Conservation (phyloP, 2,329 filamentous ascomycete species). For the Scytalidium sp. region DNA sequence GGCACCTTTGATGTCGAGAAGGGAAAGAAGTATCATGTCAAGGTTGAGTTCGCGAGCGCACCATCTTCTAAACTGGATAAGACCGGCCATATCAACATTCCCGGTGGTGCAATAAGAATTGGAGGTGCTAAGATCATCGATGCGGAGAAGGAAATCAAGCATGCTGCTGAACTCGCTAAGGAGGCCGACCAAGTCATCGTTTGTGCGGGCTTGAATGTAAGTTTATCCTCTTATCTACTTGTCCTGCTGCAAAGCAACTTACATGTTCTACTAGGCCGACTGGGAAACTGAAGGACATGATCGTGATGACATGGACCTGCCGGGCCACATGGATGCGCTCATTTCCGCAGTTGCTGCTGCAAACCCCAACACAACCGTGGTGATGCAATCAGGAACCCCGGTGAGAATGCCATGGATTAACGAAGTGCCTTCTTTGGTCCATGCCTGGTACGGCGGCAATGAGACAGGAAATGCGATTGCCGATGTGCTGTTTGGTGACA, state of each 20-base stretch:
- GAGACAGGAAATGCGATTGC: constrained; percentile 80
- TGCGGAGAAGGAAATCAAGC: constrained; percentile 55
- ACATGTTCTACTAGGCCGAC: constrained; percentile 42
- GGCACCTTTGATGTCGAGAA: constrained; percentile 23
- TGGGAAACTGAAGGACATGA: constrained; percentile 82
- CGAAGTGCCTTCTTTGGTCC: constrained; percentile 55
- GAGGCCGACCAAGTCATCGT: constrained; percentile 75
- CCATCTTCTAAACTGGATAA: constrained; percentile 55
- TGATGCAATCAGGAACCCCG: constrained; percentile 76
- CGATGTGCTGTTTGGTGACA: constrained; percentile 71
- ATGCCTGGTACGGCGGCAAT: constrained; percentile 87
- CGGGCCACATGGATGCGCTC: constrained; percentile 67
- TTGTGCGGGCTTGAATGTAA: constrained; percentile 69
- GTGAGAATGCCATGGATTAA: constrained; percentile 68
- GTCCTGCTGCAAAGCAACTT: neutral
- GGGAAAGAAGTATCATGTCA: constrained; percentile 27
- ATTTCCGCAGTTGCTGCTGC: constrained; percentile 62
- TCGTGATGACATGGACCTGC: constrained; percentile 74
- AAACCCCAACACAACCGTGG: constrained; percentile 68
- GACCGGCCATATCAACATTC: constrained; percentile 45
- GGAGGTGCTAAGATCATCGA: constrained; percentile 59
- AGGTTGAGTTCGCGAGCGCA: constrained; percentile 48
- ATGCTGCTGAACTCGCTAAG: constrained; percentile 65
- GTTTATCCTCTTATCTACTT: neutral
- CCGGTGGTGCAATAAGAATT: constrained; percentile 59